These are phyloP conservation scores for Rosa persica DNA, from an alignment of 306 rosid species.

Conservation along the genomic window DNA sequence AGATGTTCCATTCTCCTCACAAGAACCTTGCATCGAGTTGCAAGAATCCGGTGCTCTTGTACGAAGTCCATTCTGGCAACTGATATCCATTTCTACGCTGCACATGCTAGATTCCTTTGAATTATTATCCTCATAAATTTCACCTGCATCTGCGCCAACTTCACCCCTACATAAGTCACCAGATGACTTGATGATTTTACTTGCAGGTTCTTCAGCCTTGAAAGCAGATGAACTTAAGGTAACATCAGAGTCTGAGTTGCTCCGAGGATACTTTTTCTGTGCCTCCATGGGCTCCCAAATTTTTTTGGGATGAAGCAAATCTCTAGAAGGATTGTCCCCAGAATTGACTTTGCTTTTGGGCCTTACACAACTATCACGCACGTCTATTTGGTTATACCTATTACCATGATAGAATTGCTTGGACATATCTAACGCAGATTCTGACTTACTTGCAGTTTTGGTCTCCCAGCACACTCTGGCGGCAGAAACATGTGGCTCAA, in stretches of 20 bases:
- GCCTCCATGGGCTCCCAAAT: conserved; percentile 93
- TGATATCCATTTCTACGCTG: conserved; percentile 37
- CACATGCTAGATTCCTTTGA: conserved; percentile 46
- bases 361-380: conserved; percentile 69
- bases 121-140: conserved; percentile 46
- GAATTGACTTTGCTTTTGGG: conserved; percentile 55
- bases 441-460: conserved; percentile 54
- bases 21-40: conserved; percentile 39
- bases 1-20: conserved; percentile 45
- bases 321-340: conserved; percentile 57
- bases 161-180: conserved; percentile 31
- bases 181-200: conserved; percentile 45
- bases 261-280: conserved; percentile 66
- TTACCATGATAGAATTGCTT: conserved; percentile 65
- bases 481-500: conserved; percentile 60
- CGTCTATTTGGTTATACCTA: conserved; percentile 56
- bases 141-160: conserved; percentile 33
- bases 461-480: conserved; percentile 53
- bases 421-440: conserved; percentile 55
- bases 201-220: conserved; percentile 47
- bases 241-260: conserved; percentile 75
- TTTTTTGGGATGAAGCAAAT: conserved; percentile 66
- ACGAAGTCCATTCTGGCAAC: conserved; percentile 39
- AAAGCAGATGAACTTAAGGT: conserved; percentile 42
- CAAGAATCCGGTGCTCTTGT: conserved; percentile 44